Evolutionary conservation across 306 rosid genomes (phyloP).

Genomic region (Corylus heterophylla): DNA sequence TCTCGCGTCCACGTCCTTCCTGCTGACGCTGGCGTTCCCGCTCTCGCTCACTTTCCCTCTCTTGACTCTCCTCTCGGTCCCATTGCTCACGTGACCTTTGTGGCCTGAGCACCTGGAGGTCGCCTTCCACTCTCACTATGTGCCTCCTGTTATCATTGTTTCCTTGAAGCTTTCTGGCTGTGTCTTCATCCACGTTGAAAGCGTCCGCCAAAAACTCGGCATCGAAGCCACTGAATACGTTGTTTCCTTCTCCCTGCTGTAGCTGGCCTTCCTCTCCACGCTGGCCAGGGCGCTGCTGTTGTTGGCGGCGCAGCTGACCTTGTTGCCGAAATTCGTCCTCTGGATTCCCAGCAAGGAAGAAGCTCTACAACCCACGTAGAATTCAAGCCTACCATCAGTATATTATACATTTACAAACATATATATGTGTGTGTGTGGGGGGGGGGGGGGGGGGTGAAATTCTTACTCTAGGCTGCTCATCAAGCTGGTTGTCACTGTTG

Average conservation of each 20-base stretch:
- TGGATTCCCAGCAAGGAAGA: slow-evolving; percentile 71
- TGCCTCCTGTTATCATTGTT: slow-evolving; percentile 29
- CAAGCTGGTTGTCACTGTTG: slow-evolving; percentile 63
- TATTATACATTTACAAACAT: not conserved
- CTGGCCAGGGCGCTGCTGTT: not conserved
- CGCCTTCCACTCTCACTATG: slow-evolving; percentile 42
- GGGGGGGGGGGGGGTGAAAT: not conserved
- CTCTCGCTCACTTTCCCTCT: not conserved
- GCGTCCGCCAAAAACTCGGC: slow-evolving; percentile 37
- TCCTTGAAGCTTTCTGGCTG: slow-evolving; percentile 36
- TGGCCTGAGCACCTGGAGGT: slow-evolving; percentile 32
- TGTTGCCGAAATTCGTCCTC: slow-evolving; percentile 37
- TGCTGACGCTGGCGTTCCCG: not conserved
- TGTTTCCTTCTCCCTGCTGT: slow-evolving; percentile 16
- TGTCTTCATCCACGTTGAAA: slow-evolving; percentile 31
- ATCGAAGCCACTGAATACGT: slow-evolving; percentile 49
- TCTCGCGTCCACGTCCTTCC: not conserved
- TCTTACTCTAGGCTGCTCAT: slow-evolving; percentile 52
- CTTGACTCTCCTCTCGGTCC: slow-evolving; percentile 12
- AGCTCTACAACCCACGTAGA: slow-evolving; percentile 33
- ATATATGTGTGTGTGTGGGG: too few species aligned
- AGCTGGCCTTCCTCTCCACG: not conserved
- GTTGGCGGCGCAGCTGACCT: not conserved
- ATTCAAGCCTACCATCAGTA: not conserved
- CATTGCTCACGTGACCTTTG: slow-evolving; percentile 30